Conservation (phyloP, 176 grass and related monocot species). For the Hordeum vulgare region DNA sequence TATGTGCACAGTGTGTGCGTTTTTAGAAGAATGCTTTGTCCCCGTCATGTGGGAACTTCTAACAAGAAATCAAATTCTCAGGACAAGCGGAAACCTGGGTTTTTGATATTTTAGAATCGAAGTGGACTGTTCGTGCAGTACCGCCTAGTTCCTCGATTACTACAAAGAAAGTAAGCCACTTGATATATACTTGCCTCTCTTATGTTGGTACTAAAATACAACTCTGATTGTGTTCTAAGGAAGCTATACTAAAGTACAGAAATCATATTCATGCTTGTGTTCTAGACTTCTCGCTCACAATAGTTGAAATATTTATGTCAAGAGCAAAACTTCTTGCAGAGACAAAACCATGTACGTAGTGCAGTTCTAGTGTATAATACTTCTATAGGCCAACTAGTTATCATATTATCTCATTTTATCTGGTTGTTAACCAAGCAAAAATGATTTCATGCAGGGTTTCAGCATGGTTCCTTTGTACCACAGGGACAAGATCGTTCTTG, state of each 20-base stretch:
- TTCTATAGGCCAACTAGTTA: neutral
- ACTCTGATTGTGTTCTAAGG: neutral
- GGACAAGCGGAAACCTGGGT: slow-evolving; percentile 56
- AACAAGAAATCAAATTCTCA: slow-evolving; percentile 24
- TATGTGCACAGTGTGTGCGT: neutral
- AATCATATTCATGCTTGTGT: neutral
- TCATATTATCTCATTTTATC: slow-evolving; percentile 9
- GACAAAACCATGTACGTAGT: neutral
- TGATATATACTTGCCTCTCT: neutral
- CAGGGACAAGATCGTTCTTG: slow-evolving; percentile 72
- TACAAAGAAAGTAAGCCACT: slow-evolving; percentile 64
- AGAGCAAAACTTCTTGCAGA: neutral
- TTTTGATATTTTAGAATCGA: slow-evolving; percentile 70
- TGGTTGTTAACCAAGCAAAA: slow-evolving; percentile 7
- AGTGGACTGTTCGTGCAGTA: slow-evolving; percentile 60
- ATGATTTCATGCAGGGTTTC: slow-evolving; percentile 54
- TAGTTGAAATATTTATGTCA: neutral
- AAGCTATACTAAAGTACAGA: neutral
- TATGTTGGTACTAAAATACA: neutral
- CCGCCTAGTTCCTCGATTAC: slow-evolving; percentile 72
- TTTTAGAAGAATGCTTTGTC: neutral
- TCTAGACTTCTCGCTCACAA: neutral
- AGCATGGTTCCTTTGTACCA: slow-evolving; percentile 86
- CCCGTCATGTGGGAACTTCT: slow-evolving; percentile 4
- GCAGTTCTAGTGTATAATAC: neutral